Evolutionary conservation across 1,139 yeast genomes (phyloP).

Genomic region (Lodderomyces orthopsilosis): DNA sequence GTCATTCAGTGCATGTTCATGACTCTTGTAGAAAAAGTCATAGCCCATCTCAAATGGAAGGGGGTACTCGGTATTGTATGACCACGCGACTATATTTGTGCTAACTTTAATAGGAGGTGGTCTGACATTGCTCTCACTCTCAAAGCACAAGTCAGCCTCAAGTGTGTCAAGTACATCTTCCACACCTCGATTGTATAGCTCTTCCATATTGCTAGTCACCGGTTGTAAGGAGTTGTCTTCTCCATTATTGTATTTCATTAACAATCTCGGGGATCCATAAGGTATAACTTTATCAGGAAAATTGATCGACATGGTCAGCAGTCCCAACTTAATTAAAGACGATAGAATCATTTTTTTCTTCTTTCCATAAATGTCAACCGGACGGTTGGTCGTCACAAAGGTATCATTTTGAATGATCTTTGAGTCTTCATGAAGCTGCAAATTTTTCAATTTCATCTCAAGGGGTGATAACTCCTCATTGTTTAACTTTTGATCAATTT

Average conservation of each 20-base stretch:
- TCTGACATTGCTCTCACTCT: constrained; percentile 12
- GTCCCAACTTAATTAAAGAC: constrained; percentile 34
- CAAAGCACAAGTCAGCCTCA: constrained; percentile 27
- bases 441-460: constrained; percentile 35
- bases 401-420: neutral
- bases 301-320: constrained; percentile 30
- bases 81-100: constrained; percentile 40
- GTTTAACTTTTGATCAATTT: constrained; percentile 32
- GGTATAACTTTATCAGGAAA: constrained; percentile 38
- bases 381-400: constrained; percentile 5
- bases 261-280: constrained; percentile 38
- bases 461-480: constrained; percentile 26
- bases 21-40: constrained; percentile 36
- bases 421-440: constrained; percentile 16
- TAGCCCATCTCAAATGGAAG: constrained; percentile 39
- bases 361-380: constrained; percentile 31
- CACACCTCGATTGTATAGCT: constrained; percentile 30
- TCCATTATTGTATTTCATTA: constrained; percentile 36
- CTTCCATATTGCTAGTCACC: constrained; percentile 23
- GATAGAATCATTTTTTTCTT: constrained; percentile 40
- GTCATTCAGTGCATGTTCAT: constrained; percentile 14
- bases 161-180: constrained; percentile 23
- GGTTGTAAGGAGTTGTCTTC: constrained; percentile 17
- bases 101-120: constrained; percentile 40
- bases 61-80: constrained; percentile 43